A percentile compares a stretch with the other conserved stretches of the same genome.
These are phyloP conservation scores for Primulina huaijiensis DNA, from an alignment of 257 asterid species.

Conservation along the genomic window DNA sequence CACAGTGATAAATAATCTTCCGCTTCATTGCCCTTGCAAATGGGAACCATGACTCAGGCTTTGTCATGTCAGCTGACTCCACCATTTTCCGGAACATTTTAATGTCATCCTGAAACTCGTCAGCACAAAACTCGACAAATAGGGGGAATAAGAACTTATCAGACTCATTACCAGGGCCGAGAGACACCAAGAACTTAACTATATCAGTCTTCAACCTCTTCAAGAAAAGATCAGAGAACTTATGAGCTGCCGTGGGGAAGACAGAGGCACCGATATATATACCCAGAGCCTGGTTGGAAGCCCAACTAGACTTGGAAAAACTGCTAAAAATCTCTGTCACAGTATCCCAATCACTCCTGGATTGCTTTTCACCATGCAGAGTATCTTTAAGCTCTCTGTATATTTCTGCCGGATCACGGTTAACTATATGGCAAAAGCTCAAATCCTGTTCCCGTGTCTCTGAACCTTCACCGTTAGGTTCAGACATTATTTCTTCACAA, in stretches of 20 bases:
- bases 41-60: slow-evolving; percentile 96
- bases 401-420: slow-evolving; percentile 59
- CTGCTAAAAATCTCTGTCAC: slow-evolving; percentile 48
- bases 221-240: slow-evolving; percentile 52
- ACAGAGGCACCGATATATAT: slow-evolving; percentile 73
- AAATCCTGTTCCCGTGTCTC: slow-evolving; percentile 26
- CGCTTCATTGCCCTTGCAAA: slow-evolving; percentile 97
- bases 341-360: slow-evolving; percentile 50
- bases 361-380: slow-evolving; percentile 28
- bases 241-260: slow-evolving; percentile 65
- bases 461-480: slow-evolving; percentile 13
- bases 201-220: slow-evolving; percentile 47
- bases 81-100: slow-evolving; percentile 72
- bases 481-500: slow-evolving; percentile 24
- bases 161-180: slow-evolving; percentile 65
- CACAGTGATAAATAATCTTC: slow-evolving; percentile 81
- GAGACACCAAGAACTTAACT: slow-evolving; percentile 52
- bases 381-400: slow-evolving; percentile 52
- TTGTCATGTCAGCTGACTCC: slow-evolving; percentile 84
- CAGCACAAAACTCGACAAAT: slow-evolving; percentile 81
- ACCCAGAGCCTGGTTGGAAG: slow-evolving; percentile 78
- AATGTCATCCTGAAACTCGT: slow-evolving; percentile 67
- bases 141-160: slow-evolving; percentile 78
- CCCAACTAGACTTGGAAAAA: slow-evolving; percentile 77
- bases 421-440: slow-evolving; percentile 36